Base-by-base conservation (phyloP, 106 monocot species). In the Platanthera zijinensis region DNA sequence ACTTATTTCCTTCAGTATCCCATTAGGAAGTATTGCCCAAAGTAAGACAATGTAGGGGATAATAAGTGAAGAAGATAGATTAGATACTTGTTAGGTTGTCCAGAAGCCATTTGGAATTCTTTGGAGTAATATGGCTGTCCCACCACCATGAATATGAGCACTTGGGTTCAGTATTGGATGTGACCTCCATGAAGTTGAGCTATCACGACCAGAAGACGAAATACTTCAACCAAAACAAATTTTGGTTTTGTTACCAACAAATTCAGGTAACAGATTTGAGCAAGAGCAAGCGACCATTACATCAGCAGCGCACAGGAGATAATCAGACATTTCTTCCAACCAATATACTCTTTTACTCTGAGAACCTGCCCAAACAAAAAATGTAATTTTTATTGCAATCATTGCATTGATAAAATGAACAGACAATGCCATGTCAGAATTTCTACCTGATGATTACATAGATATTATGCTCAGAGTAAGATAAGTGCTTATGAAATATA, bases 91-190 rank as follows among this genome's bases (percentile, higher is more conserved):
- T 80, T 59, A 93, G 82, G 77, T 93, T 89, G 72, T 90, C 88
- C 77, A 88, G 90, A 52, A 93, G 93, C 93, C 93, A 93, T 87
- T 86, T 87, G 5, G 90, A 93, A 80, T 93, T 90, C 80, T 90
- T 93, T 46, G 90, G 90, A 76, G 84, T 89, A 48, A 89, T 84
- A 78, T 90, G 89, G 52, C 85, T 85, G 74, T 82, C 87, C 84
- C 89, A 89, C 87, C 89, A 87, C 87, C 87, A 91, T 11, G 90
- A 91, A 50, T 91, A 91, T 81, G 75, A 51, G 28, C 84, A 77
- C 63, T 72, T 81, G 8, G 85, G 75, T 61, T 91, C 87, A 51
- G 47, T 54, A 78, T 80, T 59, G 22, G 66, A 57, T 57, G 75
- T 30, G 13, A 78, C 75, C 15, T 85, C 83, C 90, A 88, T 88